Conservation (phyloP, 169 alveolate genomes). For the Cryptosporidium canis region DNA sequence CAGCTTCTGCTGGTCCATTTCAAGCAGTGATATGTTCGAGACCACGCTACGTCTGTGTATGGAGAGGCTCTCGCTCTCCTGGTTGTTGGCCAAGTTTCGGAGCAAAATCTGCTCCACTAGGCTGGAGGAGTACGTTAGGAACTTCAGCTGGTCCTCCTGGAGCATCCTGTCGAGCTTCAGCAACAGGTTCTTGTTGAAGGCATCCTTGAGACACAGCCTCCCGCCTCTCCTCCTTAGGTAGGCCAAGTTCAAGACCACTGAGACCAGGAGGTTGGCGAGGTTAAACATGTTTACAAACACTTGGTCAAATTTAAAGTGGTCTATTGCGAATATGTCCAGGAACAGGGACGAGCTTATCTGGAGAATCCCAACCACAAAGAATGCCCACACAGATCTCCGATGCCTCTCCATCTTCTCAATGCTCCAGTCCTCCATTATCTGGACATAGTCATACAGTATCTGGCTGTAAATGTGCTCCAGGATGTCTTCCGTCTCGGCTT, state of each 20-base stretch:
- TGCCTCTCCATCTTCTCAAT: neutral
- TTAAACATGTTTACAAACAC: neutral
- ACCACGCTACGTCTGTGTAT: neutral
- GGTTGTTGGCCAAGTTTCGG: neutral
- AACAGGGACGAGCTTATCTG: neutral
- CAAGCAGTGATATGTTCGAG: conserved; percentile 20
- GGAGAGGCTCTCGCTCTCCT: no score
- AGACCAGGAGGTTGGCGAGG: neutral
- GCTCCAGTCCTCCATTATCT: neutral
- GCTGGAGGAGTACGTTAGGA: neutral
- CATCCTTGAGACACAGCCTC: neutral
- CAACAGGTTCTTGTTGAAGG: neutral
- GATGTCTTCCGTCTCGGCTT: neutral
- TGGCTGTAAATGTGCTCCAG: neutral
- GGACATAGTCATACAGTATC: neutral
- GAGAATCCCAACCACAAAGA: neutral
- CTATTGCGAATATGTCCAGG: neutral
- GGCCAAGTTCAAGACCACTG: neutral
- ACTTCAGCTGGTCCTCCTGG: conserved; percentile 14
- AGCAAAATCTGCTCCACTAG: neutral
- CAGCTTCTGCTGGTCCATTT: conserved; percentile 47
- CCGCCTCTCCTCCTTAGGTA: neutral
- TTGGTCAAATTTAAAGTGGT: neutral
- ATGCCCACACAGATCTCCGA: neutral
- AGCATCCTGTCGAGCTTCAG: neutral